These are phyloP conservation scores for Poa pratensis DNA, from an alignment of 176 grass and related monocot species.

Conservation along the genomic window DNA sequence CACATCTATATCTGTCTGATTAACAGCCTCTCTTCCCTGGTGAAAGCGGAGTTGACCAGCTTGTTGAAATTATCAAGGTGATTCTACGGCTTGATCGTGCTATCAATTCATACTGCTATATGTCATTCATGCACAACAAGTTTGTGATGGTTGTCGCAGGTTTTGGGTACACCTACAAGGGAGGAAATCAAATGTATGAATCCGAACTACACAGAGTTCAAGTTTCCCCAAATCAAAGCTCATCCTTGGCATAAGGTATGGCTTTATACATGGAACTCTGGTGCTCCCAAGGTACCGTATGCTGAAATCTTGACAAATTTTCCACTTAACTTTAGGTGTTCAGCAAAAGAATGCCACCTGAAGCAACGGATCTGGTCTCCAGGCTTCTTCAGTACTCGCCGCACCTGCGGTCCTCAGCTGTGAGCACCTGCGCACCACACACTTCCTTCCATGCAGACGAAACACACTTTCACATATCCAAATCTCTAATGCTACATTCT, in stretches of 20 bases:
- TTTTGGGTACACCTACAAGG: slow-evolving; percentile 93
- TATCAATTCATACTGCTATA: neutral
- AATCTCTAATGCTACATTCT: neutral
- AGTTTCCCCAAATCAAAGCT: slow-evolving; percentile 93
- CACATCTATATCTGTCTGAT: slow-evolving; percentile 36
- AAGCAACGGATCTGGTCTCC: slow-evolving; percentile 74
- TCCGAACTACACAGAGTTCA: slow-evolving; percentile 86
- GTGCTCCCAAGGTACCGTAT: neutral
- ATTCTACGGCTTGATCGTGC: slow-evolving; percentile 20
- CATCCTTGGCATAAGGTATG: slow-evolving; percentile 94
- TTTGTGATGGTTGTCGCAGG: slow-evolving; percentile 39
- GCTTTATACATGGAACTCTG: neutral
- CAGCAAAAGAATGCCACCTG: slow-evolving; percentile 73
- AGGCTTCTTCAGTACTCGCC: slow-evolving; percentile 88
- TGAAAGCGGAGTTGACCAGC: slow-evolving; percentile 77
- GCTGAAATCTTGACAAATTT: slow-evolving; percentile 30
- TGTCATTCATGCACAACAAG: neutral
- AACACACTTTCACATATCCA: neutral
- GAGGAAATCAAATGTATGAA: slow-evolving; percentile 99
- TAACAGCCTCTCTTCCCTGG: slow-evolving; percentile 79
- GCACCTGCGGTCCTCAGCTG: slow-evolving; percentile 67
- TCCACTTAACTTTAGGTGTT: slow-evolving; percentile 63
- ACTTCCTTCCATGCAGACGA: neutral
- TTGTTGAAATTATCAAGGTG: slow-evolving; percentile 87
- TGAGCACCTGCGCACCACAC: slow-evolving; percentile 18